Base-by-base conservation (phyloP, 78 protist species). In the Cyanophora paradoxa region DNA sequence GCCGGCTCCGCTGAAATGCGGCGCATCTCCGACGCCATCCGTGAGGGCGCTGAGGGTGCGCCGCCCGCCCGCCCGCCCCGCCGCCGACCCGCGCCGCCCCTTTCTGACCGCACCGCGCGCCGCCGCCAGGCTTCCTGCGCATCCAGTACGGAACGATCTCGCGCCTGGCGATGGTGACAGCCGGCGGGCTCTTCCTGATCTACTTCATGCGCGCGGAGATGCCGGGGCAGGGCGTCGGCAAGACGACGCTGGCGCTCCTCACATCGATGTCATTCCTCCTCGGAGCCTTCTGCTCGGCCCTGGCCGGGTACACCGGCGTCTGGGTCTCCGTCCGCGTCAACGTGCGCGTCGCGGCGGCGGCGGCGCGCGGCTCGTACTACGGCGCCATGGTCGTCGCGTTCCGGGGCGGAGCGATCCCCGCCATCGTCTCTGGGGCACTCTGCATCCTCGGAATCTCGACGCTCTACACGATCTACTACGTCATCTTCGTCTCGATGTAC, bases 331-430 rank as follows among this genome's bases (percentile, higher is more conserved):
- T 84, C 7, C 79, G 83, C 39, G 70, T 64, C 71, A 84, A 84
- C 73, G 69, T 84, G 24, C 77, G 88, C 0, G 65, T 57, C 36
- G 82, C 84, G 0, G 34, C 65, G 24, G 88, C 86, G 31, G 77
- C 84, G 2, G 72, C 73, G 22, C 28, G n/a, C 48, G 22, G 1
- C 31, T 8, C 56, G 20, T 64, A 2, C 22, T 34, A 34, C 8
- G 57, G 28, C 57, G 83, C 77, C 36, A 39, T 79, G 26, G 7
- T 30, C 36, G 4, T 78, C 24, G 24, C 82, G 11, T 69, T 82
- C 69, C 65, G 87, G 31, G 90, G 86, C 30, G 87, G 90, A 7
- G 86, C 90, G 1, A 34, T 86, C 76, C 36, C 72, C 2, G 86
- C 82, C 56, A 74, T 71, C 33, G 42, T 86, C 57, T 64, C 73